Evolutionary conservation across 352 stramenopile species (phyloP), one percentile per base, ranked within the genome.

Genomic region (Globisporangium rhizosaccharum): DNA sequence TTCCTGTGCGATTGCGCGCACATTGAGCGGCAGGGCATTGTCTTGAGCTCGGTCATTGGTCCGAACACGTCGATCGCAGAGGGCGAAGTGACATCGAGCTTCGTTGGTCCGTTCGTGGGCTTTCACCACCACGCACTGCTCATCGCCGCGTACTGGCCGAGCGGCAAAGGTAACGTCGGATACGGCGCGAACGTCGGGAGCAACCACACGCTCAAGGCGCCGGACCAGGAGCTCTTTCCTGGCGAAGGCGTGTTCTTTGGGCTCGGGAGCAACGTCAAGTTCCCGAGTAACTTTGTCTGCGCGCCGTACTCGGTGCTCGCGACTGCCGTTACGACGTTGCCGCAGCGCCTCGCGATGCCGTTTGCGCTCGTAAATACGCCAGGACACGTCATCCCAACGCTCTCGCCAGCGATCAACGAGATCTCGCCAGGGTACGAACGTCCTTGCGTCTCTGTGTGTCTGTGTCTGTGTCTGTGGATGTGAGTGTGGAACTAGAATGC

Each of bases 201-300:
- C 57, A 99, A 99, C 70, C 96, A 99, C 71, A 99, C 96, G 47
- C 66, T 95, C n/a, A 93, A 92, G 52, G 83, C 82, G 0, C 85
- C 85, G 0, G 85, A 95, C 58, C 85, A 95, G 71, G 96, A 99
- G 70, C 75, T 95, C 2, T 83, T 92, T 45, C 80, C 84, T 0
- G 96, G 96, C 2, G 96, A 99, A 70, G 96, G 96, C 50, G 66
- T 97, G 26, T 99, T 99, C 72, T 99, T 96, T 71, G 96, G 96
- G 0, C 74, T 99, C 9, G 86, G 82, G 10, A 95, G 77, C 62
- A 92, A 92, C 55, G 73, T 98, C 54, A 98, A 98, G 72, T 98
- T 97, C 60, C 96, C 96, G 8, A 93, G 92, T 53, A 96, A 98
- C 69, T 90, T 99, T 26, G 85, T 80, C 7, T 74, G 76, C 28